These are phyloP conservation scores for Mucor mucedo DNA, from an alignment of 371 early-diverging fungal species.

Conservation along the genomic window DNA sequence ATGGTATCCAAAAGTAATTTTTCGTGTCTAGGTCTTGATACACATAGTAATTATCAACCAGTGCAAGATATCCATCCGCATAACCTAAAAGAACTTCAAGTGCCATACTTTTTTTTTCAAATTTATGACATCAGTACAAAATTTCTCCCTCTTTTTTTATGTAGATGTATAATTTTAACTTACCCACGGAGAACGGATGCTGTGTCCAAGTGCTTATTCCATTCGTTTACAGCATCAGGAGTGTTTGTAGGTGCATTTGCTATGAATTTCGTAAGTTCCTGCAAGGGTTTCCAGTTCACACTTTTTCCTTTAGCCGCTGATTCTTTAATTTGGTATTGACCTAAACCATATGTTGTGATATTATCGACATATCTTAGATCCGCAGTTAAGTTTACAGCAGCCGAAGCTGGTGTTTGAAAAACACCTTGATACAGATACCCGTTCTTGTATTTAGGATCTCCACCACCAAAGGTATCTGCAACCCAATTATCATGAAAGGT, in stretches of 20 bases:
- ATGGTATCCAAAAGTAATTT: slow-evolving; percentile 19
- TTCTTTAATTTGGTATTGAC: slow-evolving; percentile 26
- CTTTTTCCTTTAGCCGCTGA: slow-evolving; percentile 6
- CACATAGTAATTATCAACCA: slow-evolving; percentile 36
- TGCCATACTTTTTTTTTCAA: slow-evolving; percentile 17
- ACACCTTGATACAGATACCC: slow-evolving; percentile 37
- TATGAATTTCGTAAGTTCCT: slow-evolving; percentile 38
- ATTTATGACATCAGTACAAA: not conserved
- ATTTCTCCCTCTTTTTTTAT: not conserved
- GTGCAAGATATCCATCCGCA: slow-evolving; percentile 32
- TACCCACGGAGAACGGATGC: slow-evolving; percentile 33
- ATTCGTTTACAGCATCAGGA: slow-evolving; percentile 10
- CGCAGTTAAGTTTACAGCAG: slow-evolving; percentile 6
- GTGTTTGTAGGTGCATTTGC: slow-evolving; percentile 15
- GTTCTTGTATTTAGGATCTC: slow-evolving; percentile 27
- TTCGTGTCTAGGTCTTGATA: slow-evolving; percentile 24
- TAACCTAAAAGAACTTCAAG: slow-evolving; percentile 35
- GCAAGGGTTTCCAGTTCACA: slow-evolving; percentile 15
- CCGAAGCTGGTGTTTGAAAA: not conserved
- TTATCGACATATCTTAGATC: slow-evolving; percentile 33
- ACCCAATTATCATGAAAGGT: slow-evolving; percentile 44
- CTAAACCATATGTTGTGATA: slow-evolving; percentile 12
- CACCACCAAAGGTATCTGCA: slow-evolving; percentile 33
- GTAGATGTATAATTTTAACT: not conserved
- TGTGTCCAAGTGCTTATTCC: slow-evolving; percentile 30